Base-by-base conservation (phyloP, 2,329 filamentous ascomycete species). In the Fusarium proliferatum region DNA sequence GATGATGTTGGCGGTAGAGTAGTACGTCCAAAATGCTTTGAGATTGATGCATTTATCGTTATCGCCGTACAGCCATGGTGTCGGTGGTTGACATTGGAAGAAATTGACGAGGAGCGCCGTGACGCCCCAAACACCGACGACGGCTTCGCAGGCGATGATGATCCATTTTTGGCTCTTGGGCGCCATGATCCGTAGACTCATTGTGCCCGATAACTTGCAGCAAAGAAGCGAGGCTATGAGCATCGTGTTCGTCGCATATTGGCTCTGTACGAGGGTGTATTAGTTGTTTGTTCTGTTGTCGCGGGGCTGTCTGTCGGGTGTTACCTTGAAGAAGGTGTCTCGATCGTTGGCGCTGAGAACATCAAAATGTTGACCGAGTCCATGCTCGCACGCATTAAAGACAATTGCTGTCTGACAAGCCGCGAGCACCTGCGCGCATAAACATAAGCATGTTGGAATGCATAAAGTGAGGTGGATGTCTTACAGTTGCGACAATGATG, bases 1-100 rank as follows among this genome's bases (percentile, higher is more conserved):
- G 3, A 79, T 28, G 2, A 82, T 78, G 30, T 82, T 81, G 21
- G 73, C 66, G 4, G 72, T 69, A 0, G 79, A 81, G 15, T 77
- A 77, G 3, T 78, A 80, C 0, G 75, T 78, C 71, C 80, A 78
- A 45, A 79, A 77, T 3, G 64, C 66, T 1, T 46, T 60, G 7
- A 64, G 52, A 23, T 77, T 65, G 6, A 79, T 75, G 64, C 79
- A 81, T 26, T 66, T 45, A 9, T 52, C 57, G 10, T 51, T 71
- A 33, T 72, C 68, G 3, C 57, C 71, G 19, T 81, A 80, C 46
- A 71, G 48, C 70, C 80, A 82, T 0, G 78, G 82, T 13, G 64
- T 57, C 16, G 78, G 75, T 4, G 72, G 58, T 28, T 75, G 61
- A 26, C 79, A 80, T 41, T 79, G 78, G 33, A 80, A 79, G 17